Evolutionary conservation across 2,329 filamentous ascomycete species (phyloP).

Genomic region (Geosmithia flava): DNA sequence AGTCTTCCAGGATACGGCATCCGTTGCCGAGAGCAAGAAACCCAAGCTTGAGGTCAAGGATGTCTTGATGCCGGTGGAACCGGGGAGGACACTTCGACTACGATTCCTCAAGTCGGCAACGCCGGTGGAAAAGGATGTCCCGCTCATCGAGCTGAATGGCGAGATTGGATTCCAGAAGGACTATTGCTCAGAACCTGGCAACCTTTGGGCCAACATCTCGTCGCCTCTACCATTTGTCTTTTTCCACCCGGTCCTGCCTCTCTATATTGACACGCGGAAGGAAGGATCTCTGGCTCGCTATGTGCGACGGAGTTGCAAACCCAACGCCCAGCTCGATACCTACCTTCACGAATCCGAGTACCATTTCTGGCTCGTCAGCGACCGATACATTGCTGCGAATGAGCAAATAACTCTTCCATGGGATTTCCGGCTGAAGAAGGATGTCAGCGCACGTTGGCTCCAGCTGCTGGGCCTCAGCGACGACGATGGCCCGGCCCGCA

Average conservation of each 20-base stretch:
- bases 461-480: slow-evolving; percentile 50
- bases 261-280: slow-evolving; percentile 84
- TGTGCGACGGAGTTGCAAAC: slow-evolving; percentile 80
- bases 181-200: slow-evolving; percentile 54
- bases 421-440: slow-evolving; percentile 55
- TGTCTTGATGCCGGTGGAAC: slow-evolving; percentile 16
- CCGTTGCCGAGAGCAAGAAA: slow-evolving; percentile 28
- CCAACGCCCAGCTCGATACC: slow-evolving; percentile 81
- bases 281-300: slow-evolving; percentile 82
- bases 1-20: slow-evolving; percentile 49
- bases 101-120: slow-evolving; percentile 45
- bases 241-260: slow-evolving; percentile 76
- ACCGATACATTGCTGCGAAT: slow-evolving; percentile 54
- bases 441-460: slow-evolving; percentile 38
- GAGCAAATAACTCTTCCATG: slow-evolving; percentile 53
- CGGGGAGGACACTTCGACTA: slow-evolving; percentile 46
- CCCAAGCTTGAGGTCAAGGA: slow-evolving; percentile 38
- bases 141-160: slow-evolving; percentile 62
- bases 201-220: slow-evolving; percentile 55
- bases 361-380: slow-evolving; percentile 87
- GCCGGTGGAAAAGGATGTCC: slow-evolving; percentile 43
- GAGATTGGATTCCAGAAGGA: slow-evolving; percentile 62
- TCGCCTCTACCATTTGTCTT: slow-evolving; percentile 65
- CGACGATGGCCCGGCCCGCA: slow-evolving; percentile 35
- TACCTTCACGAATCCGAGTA: slow-evolving; percentile 73